These are phyloP conservation scores for Fomitopsis pulvina DNA, from an alignment of 768 basidiomycete genomes.

Conservation along the genomic window DNA sequence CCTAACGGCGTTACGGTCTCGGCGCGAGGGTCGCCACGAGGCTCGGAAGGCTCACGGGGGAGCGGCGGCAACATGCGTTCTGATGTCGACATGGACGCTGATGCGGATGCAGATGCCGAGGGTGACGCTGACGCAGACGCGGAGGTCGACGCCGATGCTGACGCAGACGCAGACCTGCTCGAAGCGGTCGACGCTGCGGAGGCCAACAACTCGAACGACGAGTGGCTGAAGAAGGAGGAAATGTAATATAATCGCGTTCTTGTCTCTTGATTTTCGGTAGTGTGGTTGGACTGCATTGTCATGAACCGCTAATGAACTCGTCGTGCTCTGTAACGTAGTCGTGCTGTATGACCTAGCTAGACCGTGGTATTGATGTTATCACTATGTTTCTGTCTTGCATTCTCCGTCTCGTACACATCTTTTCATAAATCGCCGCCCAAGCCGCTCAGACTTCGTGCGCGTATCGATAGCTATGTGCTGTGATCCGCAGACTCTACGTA, in stretches of 20 bases:
- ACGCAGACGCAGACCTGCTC: slow-evolving; percentile 28
- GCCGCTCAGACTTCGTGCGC: no score
- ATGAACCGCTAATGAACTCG: neutral
- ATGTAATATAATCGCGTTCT: neutral
- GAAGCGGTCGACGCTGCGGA: slow-evolving; percentile 36
- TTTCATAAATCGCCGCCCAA: no score
- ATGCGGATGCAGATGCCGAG: slow-evolving; percentile 26
- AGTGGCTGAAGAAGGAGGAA: slow-evolving; percentile 24
- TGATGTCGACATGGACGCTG: slow-evolving; percentile 19
- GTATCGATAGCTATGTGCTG: no score
- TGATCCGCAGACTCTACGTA: no score
- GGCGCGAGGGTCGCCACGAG: slow-evolving; percentile 10
- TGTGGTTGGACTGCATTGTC: neutral
- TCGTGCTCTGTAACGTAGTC: neutral
- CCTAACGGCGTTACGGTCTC: slow-evolving; percentile 1
- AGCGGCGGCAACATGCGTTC: slow-evolving; percentile 8
- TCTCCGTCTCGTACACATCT: no score
- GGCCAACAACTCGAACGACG: slow-evolving; percentile 23
- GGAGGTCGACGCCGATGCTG: slow-evolving; percentile 24
- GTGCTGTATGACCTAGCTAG: neutral
- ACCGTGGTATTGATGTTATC: neutral
- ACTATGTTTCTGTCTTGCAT: neutral
- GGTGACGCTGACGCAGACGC: slow-evolving; percentile 28
- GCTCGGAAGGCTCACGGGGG: slow-evolving; percentile 10
- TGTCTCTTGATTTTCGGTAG: neutral